Evolutionary conservation across 352 stramenopile genomes (phyloP), one percentile per base, ranked within the genome.

Genomic region (Globisporangium polare): DNA sequence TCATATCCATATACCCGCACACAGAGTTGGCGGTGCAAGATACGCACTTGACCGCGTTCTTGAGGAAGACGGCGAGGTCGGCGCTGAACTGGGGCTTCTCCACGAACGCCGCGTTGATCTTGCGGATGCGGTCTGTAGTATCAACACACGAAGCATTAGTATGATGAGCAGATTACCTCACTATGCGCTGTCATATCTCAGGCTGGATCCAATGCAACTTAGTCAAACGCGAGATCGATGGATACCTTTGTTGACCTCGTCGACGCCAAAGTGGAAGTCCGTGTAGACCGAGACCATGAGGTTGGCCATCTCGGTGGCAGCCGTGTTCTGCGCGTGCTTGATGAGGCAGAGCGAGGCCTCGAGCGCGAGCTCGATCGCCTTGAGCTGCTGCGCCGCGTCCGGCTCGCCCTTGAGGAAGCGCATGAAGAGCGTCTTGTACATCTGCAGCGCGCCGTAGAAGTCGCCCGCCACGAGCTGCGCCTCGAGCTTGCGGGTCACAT

Each of bases 401-500:
- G 74, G 75, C 26, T 94, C 85, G 61, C 80, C 83, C 60, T 93
- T 91, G 65, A 93, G 80, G 55, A 81, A 76, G 39, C 88, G 86
- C 78, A 90, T 94, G 69, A 92, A 94, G 18, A 96, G 74, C 65
- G 86, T 94, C 79, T 94, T 94, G 79, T 96, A 96, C 84, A 95
- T 91, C 66, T 96, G 88, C 63, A 96, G 63, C 57, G 88, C 88
- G 54, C 87, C 83, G 68, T 96, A 96, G 60, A 84, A 91, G 58
- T 96, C 84, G 13, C 84, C 84, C n/a, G 78, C 72, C 42, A 57
- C 71, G 42, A 95, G 73, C 72, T 92, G 83, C 57, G 66, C 66
- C 62, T 91, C 74, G 24, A 96, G 70, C 57, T 94, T 94, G 56
- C 85, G 78, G 18, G 65, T 77, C 31, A 95, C 86, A 54, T 92